Evolutionary conservation across 768 basidiomycete species (phyloP), one percentile per base, ranked within the genome.

Genomic region (Russula brevipes): DNA sequence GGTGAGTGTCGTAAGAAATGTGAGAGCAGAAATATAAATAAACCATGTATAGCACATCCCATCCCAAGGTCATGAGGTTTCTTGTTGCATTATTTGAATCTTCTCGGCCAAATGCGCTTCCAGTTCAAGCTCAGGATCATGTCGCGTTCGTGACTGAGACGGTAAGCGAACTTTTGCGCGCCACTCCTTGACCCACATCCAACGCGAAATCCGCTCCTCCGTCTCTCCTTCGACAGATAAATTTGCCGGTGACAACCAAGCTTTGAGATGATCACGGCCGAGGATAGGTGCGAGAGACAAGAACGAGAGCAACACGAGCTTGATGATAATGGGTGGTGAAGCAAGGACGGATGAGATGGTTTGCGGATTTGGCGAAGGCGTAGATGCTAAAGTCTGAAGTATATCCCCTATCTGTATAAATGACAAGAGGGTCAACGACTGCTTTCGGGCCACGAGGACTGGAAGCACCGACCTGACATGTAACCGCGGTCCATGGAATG

Each of bases 401-500:
- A 93, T 90, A 72, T 93, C 91, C 19, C 91, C 91, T 69, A 92
- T 89, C 85, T 93, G 36, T 14, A 73, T 70, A 54, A 66, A 55
- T 39, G 42, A 61, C 19, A 19, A 42, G 31, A 12, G 10, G 8
- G 49, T 57, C 10, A 64, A 52, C 19, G 17, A 31, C 30, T 19
- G 11, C 35, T 42, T 51, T 47, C 38, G 49, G 44, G 16, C 36
- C 11, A 14, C n/a, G 3, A n/a, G 19, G 24, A n/a, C 11, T 14
- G 36, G 16, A n/a, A 31, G 46, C 31, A 74, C 81, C 66, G 68
- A 88, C 88, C 80, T 91, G 89, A 72, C 91, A 93, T 67, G 92
- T 94, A 60, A 94, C 92, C 35, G 91, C 90, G 56, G 92, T 94
- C 91, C 91, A 94, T 0, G 91, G 91, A 50, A 94, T 73, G 58